Evolutionary conservation across 441 rosid species (phyloP).

Genomic region (Bruguiera hainesii): DNA sequence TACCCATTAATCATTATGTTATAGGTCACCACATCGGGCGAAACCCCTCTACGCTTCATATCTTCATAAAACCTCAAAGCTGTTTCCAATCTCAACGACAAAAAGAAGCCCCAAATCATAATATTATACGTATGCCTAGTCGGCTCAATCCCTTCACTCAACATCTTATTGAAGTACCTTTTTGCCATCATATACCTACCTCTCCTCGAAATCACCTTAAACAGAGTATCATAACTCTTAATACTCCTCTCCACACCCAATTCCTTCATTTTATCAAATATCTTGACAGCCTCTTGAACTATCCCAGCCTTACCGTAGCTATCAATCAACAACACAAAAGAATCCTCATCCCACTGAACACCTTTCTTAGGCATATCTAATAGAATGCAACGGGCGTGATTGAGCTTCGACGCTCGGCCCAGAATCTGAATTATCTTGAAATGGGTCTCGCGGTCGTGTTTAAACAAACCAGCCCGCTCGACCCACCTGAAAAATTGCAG

Average conservation of each 20-base stretch:
- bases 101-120: conserved; percentile 86
- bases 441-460: conserved; percentile 69
- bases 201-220: conserved; percentile 71
- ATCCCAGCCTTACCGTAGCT: conserved; percentile 80
- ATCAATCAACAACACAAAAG: conserved; percentile 67
- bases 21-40: conserved; percentile 66
- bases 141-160: conserved; percentile 70
- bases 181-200: conserved; percentile 94
- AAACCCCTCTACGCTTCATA: conserved; percentile 66
- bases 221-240: conserved; percentile 66
- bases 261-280: conserved; percentile 70
- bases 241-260: conserved; percentile 69
- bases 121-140: conserved; percentile 68
- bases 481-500: conserved; percentile 93
- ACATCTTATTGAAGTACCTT: conserved; percentile 73
- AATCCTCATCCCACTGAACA: conserved; percentile 74
- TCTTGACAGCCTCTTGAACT: conserved; percentile 86
- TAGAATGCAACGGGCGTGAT: conserved; percentile 80
- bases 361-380: conserved; percentile 89
- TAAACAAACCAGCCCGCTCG: conserved; percentile 74
- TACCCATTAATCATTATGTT: conserved; percentile 79
- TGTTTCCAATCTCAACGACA: conserved; percentile 65
- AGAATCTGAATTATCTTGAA: conserved; percentile 73
- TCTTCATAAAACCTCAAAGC: conserved; percentile 79
- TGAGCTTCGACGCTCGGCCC: conserved; percentile 63